Base-by-base conservation (phyloP, 2,329 filamentous ascomycete genomes). In the Davidsoniella virescens region DNA sequence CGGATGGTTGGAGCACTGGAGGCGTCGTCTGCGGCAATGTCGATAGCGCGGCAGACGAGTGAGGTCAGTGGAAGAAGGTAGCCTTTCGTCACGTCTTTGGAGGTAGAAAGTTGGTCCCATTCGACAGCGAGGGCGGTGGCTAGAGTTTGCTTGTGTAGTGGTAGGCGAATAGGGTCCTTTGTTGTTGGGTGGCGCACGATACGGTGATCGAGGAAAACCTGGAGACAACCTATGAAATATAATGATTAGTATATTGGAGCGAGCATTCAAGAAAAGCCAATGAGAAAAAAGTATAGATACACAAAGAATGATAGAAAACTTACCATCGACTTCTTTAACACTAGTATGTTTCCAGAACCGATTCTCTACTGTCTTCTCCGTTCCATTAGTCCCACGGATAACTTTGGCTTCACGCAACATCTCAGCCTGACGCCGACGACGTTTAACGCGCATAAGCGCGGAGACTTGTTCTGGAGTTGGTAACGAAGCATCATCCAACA, bases 61-160 rank as follows among this genome's bases (percentile, higher is more conserved):
- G 86, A 87, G 2, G 88, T 96, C 55, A 98, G 70, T 12, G 92
- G 92, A 56, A 95, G 90, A 44, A 93, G 77, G 66, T 96, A 87
- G 53, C 84, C 78, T 63, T 82, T 85, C 38, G 88, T 75, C 0
- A 87, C 86, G 65, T 96, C 86, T 61, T 88, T 82, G 2, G 84
- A 79, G 12, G 84, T 84, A 20, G 80, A 74, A 54, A 98, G 74
- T 45, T 82, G 71, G 62, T 95, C 88, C 92, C 92, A 98, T 69
- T 98, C 92, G 42, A 93, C 68, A 2, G 90, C 92, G 55, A 98
- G 80, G 51, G 86, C 85, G 42, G 80, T 73, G 20, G 90, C 90
- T 38, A 96, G 81, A 59, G 87, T 76, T 29, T 79, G 80, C 67
- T 95, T 96, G 51, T 73, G 75, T 1, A 68, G 59, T 0, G 92